Percentiles rank a stretch among this genome's conserved stretches.
Conservation (phyloP, 805 yeast species). For the Diddensiella santjacobensis region DNA sequence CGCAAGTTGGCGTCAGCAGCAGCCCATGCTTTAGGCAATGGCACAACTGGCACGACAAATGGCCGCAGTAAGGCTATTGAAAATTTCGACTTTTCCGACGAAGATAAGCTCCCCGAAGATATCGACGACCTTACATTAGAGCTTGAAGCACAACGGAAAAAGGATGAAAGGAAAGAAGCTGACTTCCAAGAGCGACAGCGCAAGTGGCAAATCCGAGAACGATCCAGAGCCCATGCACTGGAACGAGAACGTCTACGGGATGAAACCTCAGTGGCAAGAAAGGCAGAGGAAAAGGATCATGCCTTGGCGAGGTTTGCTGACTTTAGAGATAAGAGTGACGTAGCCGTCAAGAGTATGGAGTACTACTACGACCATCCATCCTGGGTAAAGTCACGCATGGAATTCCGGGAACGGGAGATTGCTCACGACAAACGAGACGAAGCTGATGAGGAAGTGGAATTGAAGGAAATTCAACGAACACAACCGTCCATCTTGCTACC, state of each 20-base stretch:
- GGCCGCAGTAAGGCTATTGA: conserved; percentile 2
- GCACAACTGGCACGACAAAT: conserved; percentile 1
- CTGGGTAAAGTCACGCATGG: conserved; percentile 25
- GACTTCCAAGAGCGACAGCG: conserved; percentile 31
- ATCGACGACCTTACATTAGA: conserved; percentile 14
- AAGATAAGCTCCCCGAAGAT: conserved; percentile 9
- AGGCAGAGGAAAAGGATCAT: conserved; percentile 9
- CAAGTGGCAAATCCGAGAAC: conserved; percentile 39
- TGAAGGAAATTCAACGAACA: background rate
- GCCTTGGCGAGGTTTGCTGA: conserved; percentile 16
- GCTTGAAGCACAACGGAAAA: conserved; percentile 8
- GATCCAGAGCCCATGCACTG: conserved; percentile 32
- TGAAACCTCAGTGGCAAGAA: conserved; percentile 6
- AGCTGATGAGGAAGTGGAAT: conserved; percentile 15
- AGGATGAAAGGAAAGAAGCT: conserved; percentile 12
- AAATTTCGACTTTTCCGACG: conserved; percentile 7
- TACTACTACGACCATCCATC: conserved; percentile 27
- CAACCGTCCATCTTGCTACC: background rate
- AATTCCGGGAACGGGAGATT: conserved; percentile 21
- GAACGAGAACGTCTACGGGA: conserved; percentile 21
- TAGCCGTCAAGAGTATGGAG: conserved; percentile 12
- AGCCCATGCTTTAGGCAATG: conserved; percentile 6
- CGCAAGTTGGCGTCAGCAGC: conserved; percentile 11
- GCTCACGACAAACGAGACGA: conserved; percentile 23
- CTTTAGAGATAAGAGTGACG: conserved; percentile 24